Evolutionary conservation across 108 stramenopile species (phyloP), one percentile per base, ranked within the genome.

Genomic region (Fistulifera solaris): DNA sequence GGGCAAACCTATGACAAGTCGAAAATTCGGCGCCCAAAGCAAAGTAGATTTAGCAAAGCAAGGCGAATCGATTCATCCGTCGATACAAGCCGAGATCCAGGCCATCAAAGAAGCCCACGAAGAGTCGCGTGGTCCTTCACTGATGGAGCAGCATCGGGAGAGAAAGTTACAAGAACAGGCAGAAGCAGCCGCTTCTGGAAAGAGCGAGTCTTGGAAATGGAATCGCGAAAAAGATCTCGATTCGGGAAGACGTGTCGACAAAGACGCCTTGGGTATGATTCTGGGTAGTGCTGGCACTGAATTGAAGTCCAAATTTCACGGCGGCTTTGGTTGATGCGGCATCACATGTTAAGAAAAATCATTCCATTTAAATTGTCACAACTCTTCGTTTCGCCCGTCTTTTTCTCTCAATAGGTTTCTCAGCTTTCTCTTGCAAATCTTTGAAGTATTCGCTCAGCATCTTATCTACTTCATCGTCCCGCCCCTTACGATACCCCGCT

Each of bases 371-470:
- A n/a, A n/a, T 5, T 51, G 17, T 51, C 7, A 51, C 11, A 3
- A 51, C 50, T 48, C 50, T 23, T 51, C 50, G 21, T 23, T 51
- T 35, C 31, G 31, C 31, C 43, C 52, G 24, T 11, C 22, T 50
- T 25, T 50, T 24, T 12, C 1, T 45, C 44, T 8, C 31, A 8
- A 35, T 35, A 35, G 50, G 50, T 12, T 51, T 51, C 11, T 27
- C 22, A 5, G 27, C 23, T 51, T 23, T 27, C 16, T 38, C 52
- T 38, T 77, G 63, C 17, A 77, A 44, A 4, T 82, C 85, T 50
- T 77, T 73, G 55, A 91, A 91, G 55, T 91, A 91, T 23, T 82
- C 67, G 57, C 84, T 66, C 23, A 87, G 52, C 85, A 91, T 85
- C 40, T 77, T 79, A 16, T 91, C 85, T 10, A 91, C 64, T 66